A percentile compares a stretch with the other conserved stretches of the same genome.
Conservation (phyloP, 495 filamentous ascomycete species). For the Trichoderma erinaceum region DNA sequence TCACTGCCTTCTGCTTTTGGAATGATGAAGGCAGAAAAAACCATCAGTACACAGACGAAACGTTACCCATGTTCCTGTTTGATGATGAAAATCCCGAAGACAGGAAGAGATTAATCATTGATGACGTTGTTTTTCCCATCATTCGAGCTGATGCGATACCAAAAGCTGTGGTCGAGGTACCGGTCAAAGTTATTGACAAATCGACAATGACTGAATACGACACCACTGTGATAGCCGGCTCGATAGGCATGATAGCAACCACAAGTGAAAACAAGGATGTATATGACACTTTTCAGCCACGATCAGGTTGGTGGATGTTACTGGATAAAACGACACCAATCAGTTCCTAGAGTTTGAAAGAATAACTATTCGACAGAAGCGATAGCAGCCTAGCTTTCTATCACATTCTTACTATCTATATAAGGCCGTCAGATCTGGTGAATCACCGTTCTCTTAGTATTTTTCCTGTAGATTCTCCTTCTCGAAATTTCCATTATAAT, state of each 20-base stretch:
- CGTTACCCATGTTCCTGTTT: not conserved
- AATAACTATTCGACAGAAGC: too few relatives aligned
- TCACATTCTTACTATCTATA: too few relatives aligned
- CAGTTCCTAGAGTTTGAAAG: not conserved
- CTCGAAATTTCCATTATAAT: too few relatives aligned
- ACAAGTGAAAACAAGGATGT: not conserved
- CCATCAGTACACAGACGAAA: not conserved
- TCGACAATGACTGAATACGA: not conserved
- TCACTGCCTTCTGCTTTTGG: conserved; percentile 40
- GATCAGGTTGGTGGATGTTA: conserved; percentile 2
- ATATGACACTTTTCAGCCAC: not conserved
- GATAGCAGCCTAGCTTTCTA: too few relatives aligned
- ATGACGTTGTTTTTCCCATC: not conserved
- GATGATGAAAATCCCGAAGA: not conserved
- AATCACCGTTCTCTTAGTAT: too few relatives aligned
- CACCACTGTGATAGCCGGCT: not conserved
- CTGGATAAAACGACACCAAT: not conserved
- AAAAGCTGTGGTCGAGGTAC: not conserved
- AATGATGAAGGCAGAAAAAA: conserved; percentile 28
- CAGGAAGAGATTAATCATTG: not conserved
- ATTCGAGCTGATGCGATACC: not conserved
- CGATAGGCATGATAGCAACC: not conserved
- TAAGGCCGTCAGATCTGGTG: too few relatives aligned
- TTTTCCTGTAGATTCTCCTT: too few relatives aligned
- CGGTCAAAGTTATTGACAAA: not conserved